Evolutionary conservation across 441 rosid genomes (phyloP), one percentile per base, ranked within the genome.

Genomic region (Capsella rubella): DNA sequence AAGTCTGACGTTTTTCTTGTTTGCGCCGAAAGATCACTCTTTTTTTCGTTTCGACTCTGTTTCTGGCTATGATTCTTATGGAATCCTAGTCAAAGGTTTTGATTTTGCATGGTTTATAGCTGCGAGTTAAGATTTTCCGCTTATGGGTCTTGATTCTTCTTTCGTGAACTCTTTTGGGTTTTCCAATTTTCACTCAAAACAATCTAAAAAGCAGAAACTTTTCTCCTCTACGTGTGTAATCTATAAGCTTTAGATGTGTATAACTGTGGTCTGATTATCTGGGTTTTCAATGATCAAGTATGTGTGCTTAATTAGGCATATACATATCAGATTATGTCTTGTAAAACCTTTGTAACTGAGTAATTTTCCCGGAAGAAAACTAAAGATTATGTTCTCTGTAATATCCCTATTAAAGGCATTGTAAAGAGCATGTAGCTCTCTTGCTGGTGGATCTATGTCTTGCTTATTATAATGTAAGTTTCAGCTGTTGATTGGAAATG

Each of bases 51-150:
- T 47, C 27, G 39, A 51, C 68, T 56, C 66, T 67, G 67, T 67
- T 58, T 39, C 67, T 25, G 21, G 39, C 40, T 59, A 50, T 40
- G 62, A 10, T 42, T 67, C 34, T 7, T 34, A 42, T n/a, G 62
- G 32, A 67, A 32, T 49, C 50, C 69, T 74, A 51, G 50, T 39
- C 29, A 50, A 3, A 57, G 12, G 45, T 57, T 66, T 29, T 57
- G 53, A 50, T 74, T 40, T 67, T 58, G 2, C 53, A 57, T 29
- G 35, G 12, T 28, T 66, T 32, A 42, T 21, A 21, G 2, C 25
- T 21, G 25, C 25, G 25, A 21, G 25, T 21, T 21, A 21, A 0
- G 25, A 21, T 21, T 21, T 21, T 21, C 25, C 25, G 25, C 25
- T 21, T 21, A 16, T 29, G 46, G 50, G 18, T 66, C 14, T 66